phyloP scores from a whole-genome alignment of 225 moss, liverwort and hornwort genomes.

The Thuidium tamariscinum region DNA sequence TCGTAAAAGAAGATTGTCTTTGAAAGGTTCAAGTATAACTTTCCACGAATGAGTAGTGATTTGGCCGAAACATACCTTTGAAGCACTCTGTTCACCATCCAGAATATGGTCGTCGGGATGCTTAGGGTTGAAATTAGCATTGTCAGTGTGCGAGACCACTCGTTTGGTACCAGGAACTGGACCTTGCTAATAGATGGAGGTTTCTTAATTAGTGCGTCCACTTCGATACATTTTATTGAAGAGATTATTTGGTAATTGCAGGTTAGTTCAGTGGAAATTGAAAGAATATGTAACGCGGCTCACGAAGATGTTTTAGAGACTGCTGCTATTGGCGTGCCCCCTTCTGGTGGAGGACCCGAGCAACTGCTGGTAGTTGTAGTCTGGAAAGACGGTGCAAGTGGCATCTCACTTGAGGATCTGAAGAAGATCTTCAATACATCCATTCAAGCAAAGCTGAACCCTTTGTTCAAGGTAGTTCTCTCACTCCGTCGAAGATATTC shows the following conservation, averaged over 20 bases:
- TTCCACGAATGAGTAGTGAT: neutral
- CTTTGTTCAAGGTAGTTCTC: conserved; percentile 41
- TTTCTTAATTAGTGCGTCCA: neutral
- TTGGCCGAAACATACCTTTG: neutral
- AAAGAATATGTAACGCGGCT: conserved; percentile 47
- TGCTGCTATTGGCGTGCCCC: conserved; percentile 50
- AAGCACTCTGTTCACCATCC: neutral
- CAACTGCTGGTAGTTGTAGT: conserved; percentile 42
- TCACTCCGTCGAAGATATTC: neutral
- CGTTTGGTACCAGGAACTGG: neutral
- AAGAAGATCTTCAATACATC: conserved; percentile 29
- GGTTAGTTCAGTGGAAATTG: conserved; percentile 65
- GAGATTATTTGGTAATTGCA: neutral
- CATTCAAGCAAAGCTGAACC: conserved; percentile 49
- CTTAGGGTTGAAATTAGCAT: neutral
- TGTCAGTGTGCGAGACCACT: neutral
- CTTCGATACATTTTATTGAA: neutral
- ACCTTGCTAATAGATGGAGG: neutral
- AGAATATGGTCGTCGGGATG: neutral
- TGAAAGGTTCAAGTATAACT: neutral
- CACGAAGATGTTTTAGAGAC: conserved; percentile 47
- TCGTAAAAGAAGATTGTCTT: neutral
- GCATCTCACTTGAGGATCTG: conserved; percentile 12
- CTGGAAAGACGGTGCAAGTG: conserved; percentile 4
- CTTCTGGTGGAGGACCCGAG: conserved; percentile 48